A percentile compares a stretch with the other conserved stretches of the same genome.
Evolutionary conservation across 225 moss, liverwort and hornwort genomes (phyloP).

Genomic region (Sphagnum contortum): DNA sequence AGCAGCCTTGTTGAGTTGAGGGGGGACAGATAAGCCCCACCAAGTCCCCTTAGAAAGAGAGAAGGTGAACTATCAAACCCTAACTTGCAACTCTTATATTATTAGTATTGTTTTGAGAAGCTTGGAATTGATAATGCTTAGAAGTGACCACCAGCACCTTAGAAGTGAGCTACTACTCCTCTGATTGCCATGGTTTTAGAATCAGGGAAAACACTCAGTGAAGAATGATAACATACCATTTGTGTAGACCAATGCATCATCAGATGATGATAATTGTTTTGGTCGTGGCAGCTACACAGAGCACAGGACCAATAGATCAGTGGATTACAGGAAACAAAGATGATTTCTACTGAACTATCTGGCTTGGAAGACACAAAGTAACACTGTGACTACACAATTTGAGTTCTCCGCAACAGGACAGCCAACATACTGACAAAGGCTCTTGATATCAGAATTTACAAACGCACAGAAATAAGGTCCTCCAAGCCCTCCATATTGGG

Average conservation of each 20-base stretch:
- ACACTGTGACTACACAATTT: not conserved
- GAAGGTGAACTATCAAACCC: not conserved
- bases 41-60: not conserved
- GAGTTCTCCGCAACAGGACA: not conserved
- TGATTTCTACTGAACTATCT: not conserved
- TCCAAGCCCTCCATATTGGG: constrained; percentile 45
- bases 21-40: no score
- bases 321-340: not conserved
- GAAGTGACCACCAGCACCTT: not conserved
- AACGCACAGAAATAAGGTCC: constrained; percentile 53
- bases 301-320: not conserved
- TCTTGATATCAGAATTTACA: not conserved
- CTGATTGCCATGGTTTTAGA: not conserved
- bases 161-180: not conserved
- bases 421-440: no score
- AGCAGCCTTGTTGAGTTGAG: constrained; percentile 1
- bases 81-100: not conserved
- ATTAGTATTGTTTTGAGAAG: not conserved
- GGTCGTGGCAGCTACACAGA: not conserved
- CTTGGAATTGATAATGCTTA: not conserved
- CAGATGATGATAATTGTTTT: no score
- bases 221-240: constrained; percentile 26
- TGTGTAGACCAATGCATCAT: constrained; percentile 35
- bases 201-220: not conserved
- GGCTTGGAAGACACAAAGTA: no score